These are phyloP conservation scores for Erythrophleum ivorense DNA, from an alignment of 331 rosid species.

Conservation along the genomic window DNA sequence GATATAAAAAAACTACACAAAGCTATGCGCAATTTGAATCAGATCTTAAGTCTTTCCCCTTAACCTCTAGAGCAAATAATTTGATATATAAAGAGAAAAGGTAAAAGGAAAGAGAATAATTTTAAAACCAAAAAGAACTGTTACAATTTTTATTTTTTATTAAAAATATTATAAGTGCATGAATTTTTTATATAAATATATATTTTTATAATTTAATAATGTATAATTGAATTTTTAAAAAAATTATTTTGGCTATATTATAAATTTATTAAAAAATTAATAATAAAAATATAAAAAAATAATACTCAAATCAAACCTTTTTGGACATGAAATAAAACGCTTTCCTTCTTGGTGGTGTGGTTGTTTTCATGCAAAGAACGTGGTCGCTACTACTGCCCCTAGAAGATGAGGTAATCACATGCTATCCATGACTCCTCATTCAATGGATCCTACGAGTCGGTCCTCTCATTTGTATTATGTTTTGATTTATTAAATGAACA, in stretches of 20 bases:
- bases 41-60: not conserved
- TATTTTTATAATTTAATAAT: no score
- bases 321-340: not conserved
- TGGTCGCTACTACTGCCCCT: not conserved
- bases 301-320: not conserved
- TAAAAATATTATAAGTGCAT: no score
- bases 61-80: not conserved
- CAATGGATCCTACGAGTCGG: not conserved
- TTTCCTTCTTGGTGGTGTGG: not conserved
- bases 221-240: no score
- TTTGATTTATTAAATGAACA: not conserved
- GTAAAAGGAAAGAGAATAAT: no score
- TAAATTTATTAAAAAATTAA: no score
- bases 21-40: not conserved
- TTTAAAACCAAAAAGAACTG: no score
- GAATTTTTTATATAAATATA: no score
- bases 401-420: slow-evolving; percentile 9
- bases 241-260: no score
- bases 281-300: not conserved
- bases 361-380: slow-evolving; percentile 24
- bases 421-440: slow-evolving; percentile 1
- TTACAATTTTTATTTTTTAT: no score
- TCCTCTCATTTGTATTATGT: not conserved
- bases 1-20: not conserved
- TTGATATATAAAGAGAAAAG: no score